Conservation (phyloP, 1,284 basidiomycete species). For the Rhodotorula glutinis region DNA sequence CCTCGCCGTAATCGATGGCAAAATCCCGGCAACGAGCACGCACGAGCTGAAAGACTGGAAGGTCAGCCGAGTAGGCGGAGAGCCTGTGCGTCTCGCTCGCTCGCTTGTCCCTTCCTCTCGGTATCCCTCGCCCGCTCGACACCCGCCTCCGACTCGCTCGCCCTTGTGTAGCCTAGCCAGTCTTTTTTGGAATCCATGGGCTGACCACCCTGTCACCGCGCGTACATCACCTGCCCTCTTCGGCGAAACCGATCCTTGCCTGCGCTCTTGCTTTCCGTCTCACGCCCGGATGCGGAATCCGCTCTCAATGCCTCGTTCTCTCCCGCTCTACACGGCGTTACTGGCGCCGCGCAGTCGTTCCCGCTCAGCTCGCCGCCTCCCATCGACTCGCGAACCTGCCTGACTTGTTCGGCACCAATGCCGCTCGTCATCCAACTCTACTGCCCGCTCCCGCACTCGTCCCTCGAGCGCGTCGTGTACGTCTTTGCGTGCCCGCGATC, state of each 20-base stretch:
- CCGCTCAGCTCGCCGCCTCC: slow-evolving; percentile 47
- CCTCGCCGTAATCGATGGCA: slow-evolving; percentile 34
- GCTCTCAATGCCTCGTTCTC: neutral
- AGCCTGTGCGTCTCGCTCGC: slow-evolving; percentile 27
- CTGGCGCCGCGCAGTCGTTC: slow-evolving; percentile 20
- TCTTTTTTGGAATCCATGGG: neutral
- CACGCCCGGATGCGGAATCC: no score
- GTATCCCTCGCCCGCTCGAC: neutral
- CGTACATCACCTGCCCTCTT: no score
- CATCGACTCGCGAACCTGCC: slow-evolving; percentile 55
- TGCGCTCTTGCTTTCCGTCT: no score
- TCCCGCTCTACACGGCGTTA: no score
- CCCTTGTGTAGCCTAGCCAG: neutral
- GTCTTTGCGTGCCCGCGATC: slow-evolving; percentile 70
- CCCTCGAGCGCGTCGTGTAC: slow-evolving; percentile 73
- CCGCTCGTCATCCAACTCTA: slow-evolving; percentile 75
- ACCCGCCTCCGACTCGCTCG: neutral
- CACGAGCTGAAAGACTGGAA: slow-evolving; percentile 27
- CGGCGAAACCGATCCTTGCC: no score
- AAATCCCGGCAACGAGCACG: neutral
- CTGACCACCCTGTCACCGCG: neutral
- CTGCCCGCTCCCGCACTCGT: slow-evolving; percentile 77
- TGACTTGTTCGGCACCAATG: slow-evolving; percentile 65
- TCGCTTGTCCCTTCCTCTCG: neutral
- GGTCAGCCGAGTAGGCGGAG: slow-evolving; percentile 34